Conservation (phyloP, 257 asterid species). For the Nicotiana knightiana region DNA sequence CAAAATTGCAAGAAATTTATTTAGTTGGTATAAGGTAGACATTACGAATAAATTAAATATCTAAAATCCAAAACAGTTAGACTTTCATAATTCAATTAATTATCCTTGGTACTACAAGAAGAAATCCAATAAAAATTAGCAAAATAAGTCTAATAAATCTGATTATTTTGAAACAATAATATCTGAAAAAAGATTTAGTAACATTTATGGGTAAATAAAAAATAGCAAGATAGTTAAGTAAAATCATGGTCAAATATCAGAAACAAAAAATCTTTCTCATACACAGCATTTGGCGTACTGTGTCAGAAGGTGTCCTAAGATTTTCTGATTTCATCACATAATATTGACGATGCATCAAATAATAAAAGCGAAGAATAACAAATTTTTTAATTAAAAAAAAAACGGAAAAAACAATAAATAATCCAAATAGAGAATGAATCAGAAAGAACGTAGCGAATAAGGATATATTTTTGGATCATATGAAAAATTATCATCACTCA, state of each 20-base stretch:
- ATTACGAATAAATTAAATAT: no score
- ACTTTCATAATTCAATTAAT: no score
- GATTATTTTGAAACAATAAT: no score
- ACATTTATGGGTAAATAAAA: not conserved
- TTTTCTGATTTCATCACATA: constrained; percentile 26
- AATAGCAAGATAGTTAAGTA: not conserved
- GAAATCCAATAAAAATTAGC: no score
- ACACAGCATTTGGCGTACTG: constrained; percentile 27
- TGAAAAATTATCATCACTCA: constrained; percentile 15
- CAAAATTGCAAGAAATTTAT: no score
- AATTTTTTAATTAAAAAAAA: not conserved
- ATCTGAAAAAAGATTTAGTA: no score
- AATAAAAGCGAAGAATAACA: not conserved
- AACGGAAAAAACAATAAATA: no score
- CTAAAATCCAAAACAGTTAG: no score
- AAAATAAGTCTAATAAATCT: no score
- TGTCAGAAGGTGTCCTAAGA: constrained; percentile 49
- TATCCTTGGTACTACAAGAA: no score
- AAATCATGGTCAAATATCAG: constrained; percentile 14
- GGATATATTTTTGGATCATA: constrained; percentile 16
- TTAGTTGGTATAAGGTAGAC: no score
- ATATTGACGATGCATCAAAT: not conserved
- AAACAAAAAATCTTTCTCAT: constrained; percentile 24
- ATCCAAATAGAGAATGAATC: constrained; percentile 15
- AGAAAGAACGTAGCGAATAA: constrained; percentile 40